Base-by-base conservation (phyloP, 768 basidiomycete genomes). In the Tricholoma bakamatsutake region DNA sequence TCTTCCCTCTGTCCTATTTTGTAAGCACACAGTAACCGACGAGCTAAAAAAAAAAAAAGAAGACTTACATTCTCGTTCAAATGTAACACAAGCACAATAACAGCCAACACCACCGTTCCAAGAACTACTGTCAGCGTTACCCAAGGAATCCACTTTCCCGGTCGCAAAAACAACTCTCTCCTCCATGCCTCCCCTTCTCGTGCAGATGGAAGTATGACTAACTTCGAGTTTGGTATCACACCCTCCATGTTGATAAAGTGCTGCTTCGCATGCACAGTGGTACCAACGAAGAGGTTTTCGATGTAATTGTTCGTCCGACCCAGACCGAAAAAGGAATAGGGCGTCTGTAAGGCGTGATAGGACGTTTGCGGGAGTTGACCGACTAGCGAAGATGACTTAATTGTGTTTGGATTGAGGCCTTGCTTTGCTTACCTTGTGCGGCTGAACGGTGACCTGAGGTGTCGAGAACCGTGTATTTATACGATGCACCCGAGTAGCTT, bases 221-320 rank as follows among this genome's bases (percentile, higher is more conserved):
- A 84, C 59, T 93, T 93, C 3, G 94, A 97, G 68, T 99, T 98
- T 0, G 97, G 97, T 45, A 99, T 94, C 33, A 99, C 88, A 27
- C 95, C 95, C 66, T 98, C 97, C 80, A 98, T 88, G 66, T 88
- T 87, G 68, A 96, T 93, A 61, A 78, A 92, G 66, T 96, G 92
- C 33, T 84, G 66, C 34, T 75, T 67, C 0, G 77, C 68, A 57
- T 91, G 85, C 30, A 90, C 79, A 5, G 94, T 96, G 4, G 93
- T 87, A 13, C 97, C 97, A 17, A 98, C 90, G 67, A 97, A 97
- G 2, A 99, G 80, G 69, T 98, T 98, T 78, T 99, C 97, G 64
- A 99, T 94, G 72, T 99, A 99, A 69, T 99, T 99, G 71, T 99
- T 99, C 13, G 95, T 98, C 40, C 97, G 84, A 0, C 96, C 97